These are phyloP conservation scores for Chlorophyllum brunneum DNA, from an alignment of 768 basidiomycete genomes.

Conservation along the genomic window DNA sequence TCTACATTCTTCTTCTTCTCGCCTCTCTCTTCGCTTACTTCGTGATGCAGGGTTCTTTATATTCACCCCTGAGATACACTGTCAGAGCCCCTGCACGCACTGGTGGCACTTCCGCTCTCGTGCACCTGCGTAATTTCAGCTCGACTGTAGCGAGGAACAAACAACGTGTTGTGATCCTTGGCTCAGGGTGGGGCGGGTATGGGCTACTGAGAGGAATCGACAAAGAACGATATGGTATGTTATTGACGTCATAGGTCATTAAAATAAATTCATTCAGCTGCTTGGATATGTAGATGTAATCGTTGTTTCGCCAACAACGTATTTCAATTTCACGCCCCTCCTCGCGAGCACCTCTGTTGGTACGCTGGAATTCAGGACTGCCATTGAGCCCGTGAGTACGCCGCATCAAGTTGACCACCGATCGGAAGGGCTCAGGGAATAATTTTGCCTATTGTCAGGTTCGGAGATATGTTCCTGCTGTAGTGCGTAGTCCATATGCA, in stretches of 20 bases:
- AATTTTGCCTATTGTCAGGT: slow-evolving; percentile 32
- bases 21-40: not conserved
- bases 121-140: slow-evolving; percentile 33
- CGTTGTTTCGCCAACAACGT: slow-evolving; percentile 60
- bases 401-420: not conserved
- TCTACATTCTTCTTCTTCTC: not conserved
- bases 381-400: slow-evolving; percentile 71
- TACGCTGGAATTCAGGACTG: slow-evolving; percentile 78
- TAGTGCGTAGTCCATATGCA: slow-evolving; percentile 32
- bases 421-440: not conserved
- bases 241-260: slow-evolving; percentile 1
- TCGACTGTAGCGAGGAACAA: slow-evolving; percentile 32
- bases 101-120: too few species aligned
- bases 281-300: slow-evolving; percentile 48
- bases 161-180: slow-evolving; percentile 60
- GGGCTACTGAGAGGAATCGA: slow-evolving; percentile 62
- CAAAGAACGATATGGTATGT: slow-evolving; percentile 65
- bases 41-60: not conserved
- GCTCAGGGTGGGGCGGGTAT: slow-evolving; percentile 80
- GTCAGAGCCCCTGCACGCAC: too few species aligned
- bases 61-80: not conserved
- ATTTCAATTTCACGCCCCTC: slow-evolving; percentile 68
- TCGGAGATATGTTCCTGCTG: slow-evolving; percentile 51
- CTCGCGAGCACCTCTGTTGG: slow-evolving; percentile 75
- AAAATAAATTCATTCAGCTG: not conserved